phyloP scores from a whole-genome alignment of 1,284 basidiomycete species.

The Moniliella sp. region DNA sequence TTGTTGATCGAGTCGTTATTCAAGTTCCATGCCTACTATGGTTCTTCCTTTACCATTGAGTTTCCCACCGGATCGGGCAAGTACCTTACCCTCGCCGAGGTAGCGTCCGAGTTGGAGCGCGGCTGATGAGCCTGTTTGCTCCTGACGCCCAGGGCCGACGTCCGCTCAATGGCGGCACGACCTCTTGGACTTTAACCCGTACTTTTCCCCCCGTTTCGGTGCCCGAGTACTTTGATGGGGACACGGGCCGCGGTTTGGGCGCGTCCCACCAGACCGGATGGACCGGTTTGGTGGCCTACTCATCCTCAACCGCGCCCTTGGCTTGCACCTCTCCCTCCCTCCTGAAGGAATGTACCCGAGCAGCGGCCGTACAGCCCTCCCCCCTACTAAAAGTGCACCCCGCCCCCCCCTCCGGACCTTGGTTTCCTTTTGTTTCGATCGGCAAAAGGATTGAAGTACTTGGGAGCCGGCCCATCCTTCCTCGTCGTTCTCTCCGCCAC shows the following conservation, averaged over 20 bases:
- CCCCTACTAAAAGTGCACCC: too few species aligned
- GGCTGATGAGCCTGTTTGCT: slow-evolving; percentile 85
- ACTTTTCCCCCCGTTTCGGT: slow-evolving; percentile 67
- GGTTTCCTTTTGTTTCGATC: too few species aligned
- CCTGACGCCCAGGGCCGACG: slow-evolving; percentile 41
- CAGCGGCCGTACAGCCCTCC: too few species aligned
- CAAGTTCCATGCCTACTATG: slow-evolving; percentile 50
- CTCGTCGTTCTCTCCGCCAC: too few species aligned
- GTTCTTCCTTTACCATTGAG: slow-evolving; percentile 44
- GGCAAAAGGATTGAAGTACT: too few species aligned
- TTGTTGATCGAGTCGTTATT: slow-evolving; percentile 68
- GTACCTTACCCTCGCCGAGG: slow-evolving; percentile 69
- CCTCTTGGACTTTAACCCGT: too few species aligned
- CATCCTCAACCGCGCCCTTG: slow-evolving; percentile 45
- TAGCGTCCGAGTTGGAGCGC: slow-evolving; percentile 89
- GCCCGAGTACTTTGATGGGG: slow-evolving; percentile 92
- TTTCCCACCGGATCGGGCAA: slow-evolving; percentile 87
- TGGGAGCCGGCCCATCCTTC: too few species aligned
- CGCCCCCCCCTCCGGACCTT: too few species aligned
- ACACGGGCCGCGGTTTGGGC: slow-evolving; percentile 58
- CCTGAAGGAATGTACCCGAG: too few species aligned
- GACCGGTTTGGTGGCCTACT: slow-evolving; percentile 37
- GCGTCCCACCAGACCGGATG: slow-evolving; percentile 95
- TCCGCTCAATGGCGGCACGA: slow-evolving; percentile 7
- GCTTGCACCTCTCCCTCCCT: too few species aligned